These are phyloP conservation scores for Nakaseomyces bracarensis DNA, from an alignment of 1,139 yeast genomes.

Conservation along the genomic window DNA sequence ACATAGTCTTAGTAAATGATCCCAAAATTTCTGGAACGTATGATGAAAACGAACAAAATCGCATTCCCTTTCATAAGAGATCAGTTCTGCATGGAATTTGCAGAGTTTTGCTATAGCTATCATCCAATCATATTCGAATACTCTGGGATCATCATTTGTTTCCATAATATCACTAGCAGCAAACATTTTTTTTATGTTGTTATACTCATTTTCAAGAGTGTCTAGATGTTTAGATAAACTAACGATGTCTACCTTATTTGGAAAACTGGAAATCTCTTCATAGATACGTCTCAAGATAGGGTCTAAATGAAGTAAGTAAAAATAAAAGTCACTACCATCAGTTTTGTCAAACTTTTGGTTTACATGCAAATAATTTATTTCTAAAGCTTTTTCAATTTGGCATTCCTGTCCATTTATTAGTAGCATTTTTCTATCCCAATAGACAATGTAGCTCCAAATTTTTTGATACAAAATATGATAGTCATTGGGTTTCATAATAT, in stretches of 20 bases:
- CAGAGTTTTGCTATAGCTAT: conserved; percentile 19
- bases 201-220: conserved; percentile 13
- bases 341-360: conserved; percentile 18
- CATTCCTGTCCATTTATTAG: conserved; percentile 28
- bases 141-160: conserved; percentile 11
- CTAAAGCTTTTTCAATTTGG: conserved; percentile 21
- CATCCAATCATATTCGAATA: conserved; percentile 22
- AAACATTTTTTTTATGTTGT: conserved; percentile 9
- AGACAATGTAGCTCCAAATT: conserved; percentile 27
- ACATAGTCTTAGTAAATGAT: conserved; percentile 17
- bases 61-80: conserved; percentile 18
- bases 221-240: conserved; percentile 10
- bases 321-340: conserved; percentile 4
- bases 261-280: conserved; percentile 7
- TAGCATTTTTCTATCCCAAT: conserved; percentile 29
- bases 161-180: conserved; percentile 6
- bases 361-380: conserved; percentile 6
- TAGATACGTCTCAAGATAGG: background rate
- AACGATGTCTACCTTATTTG: conserved; percentile 19
- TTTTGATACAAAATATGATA: conserved; percentile 16
- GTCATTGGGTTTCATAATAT: conserved; percentile 14
- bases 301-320: conserved; percentile 2
- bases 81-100: conserved; percentile 20
- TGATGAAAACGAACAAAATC: conserved; percentile 14
- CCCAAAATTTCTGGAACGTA: conserved; percentile 20